Base-by-base conservation (phyloP, 768 basidiomycete genomes). In the Psilocybe cubensis region DNA sequence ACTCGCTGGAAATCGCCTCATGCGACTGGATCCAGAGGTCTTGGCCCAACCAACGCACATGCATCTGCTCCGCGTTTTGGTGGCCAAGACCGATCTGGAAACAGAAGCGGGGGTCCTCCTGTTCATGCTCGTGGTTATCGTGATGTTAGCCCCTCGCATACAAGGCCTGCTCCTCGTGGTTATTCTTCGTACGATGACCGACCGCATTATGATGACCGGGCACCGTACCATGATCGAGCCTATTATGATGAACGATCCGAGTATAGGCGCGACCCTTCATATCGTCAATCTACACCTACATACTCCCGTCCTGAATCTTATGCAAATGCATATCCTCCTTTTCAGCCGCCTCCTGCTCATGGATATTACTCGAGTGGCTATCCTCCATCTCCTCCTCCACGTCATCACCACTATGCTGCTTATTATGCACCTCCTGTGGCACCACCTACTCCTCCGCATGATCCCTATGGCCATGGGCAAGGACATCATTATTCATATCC, bases 11-110 rank as follows among this genome's bases (percentile, higher is more conserved):
- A 69, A 57, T 66, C 63, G 54, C 65, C 67, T 67, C 66, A 57
- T 57, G 64, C 61, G 31, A 60, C 69, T 69, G 68, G 49, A 58
- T 66, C 66, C 62, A 66, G 69, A 60, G 69, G 68, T 63, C 63
- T 68, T 66, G 68, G 56, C 43, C 63, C 69, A 46, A 57, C 66
- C 55, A 65, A 67, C 54, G 65, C 54, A 31, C 60, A 64, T 64
- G 69, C 59, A 49, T 57, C 63, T 49, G 53, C 65, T 58, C 60
- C 62, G 57, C 65, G 66, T 63, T 56, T 66, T 57, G 65, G 51
- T 54, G 65, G 65, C 57, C 67, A 68, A 68, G 64, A 60, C 66
- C 70, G 59, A 40, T 59, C 63, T 66, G 69, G 65, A 59, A 62
- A 62, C 68, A 70, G 68, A 60, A 67, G 58, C 68, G 68, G 63